These are phyloP conservation scores for Sphaerostilbella broomeana DNA, from an alignment of 2,329 filamentous ascomycete species.

Conservation along the genomic window DNA sequence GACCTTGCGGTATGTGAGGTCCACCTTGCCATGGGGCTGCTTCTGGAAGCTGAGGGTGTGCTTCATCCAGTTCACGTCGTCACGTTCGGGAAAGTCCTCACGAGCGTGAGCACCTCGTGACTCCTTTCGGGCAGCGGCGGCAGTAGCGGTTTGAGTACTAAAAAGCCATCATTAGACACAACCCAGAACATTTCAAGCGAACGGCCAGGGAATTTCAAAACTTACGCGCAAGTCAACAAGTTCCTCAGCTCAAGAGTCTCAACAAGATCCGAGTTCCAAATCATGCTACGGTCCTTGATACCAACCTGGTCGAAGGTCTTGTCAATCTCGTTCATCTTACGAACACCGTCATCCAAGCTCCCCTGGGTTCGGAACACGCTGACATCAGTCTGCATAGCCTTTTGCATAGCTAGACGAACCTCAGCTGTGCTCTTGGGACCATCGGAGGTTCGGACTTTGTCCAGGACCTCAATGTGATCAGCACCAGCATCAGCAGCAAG, in stretches of 20 bases:
- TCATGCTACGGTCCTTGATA: conserved; percentile 98
- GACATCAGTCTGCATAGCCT: conserved; percentile 96
- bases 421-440: conserved; percentile 85
- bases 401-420: conserved; percentile 89
- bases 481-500: conserved; percentile 80
- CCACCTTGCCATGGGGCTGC: conserved; percentile 78
- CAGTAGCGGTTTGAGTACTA: conserved; percentile 81
- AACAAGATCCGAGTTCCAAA: conserved; percentile 97
- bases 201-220: too few relatives aligned
- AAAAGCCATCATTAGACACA: background rate
- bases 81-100: conserved; percentile 92
- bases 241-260: conserved; percentile 96
- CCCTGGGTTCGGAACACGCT: conserved; percentile 94
- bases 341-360: conserved; percentile 86
- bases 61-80: conserved; percentile 99
- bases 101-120: conserved; percentile 94
- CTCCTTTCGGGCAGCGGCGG: conserved; percentile 92
- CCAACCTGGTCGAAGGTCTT: conserved; percentile 72
- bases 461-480: conserved; percentile 77
- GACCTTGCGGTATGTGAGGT: conserved; percentile 81
- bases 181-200: too few relatives aligned
- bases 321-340: conserved; percentile 81
- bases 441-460: conserved; percentile 75
- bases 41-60: conserved; percentile 96
- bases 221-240: conserved; percentile 90